Evolutionary conservation across 2,329 filamentous ascomycete genomes (phyloP).

Genomic region (Xylariaceae sp.): DNA sequence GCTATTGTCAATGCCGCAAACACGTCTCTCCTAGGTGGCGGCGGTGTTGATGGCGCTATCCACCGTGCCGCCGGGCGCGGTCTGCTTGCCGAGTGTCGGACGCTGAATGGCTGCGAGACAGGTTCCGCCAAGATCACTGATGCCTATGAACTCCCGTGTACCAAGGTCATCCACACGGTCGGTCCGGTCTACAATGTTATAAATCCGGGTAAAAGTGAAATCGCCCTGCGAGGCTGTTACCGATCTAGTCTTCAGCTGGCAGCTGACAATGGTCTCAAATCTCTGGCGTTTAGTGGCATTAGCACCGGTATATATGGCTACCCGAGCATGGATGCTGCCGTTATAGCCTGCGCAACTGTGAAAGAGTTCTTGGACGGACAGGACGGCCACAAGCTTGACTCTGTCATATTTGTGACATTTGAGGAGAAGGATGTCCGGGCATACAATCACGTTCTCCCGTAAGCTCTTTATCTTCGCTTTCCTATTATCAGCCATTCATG

Average conservation of each 20-base stretch:
- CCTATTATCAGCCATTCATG: neutral
- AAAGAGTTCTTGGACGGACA: slow-evolving; percentile 49
- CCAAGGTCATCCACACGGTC: slow-evolving; percentile 83
- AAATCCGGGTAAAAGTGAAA: slow-evolving; percentile 37
- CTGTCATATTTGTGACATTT: slow-evolving; percentile 83
- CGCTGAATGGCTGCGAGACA: slow-evolving; percentile 66
- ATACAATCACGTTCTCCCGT: slow-evolving; percentile 72
- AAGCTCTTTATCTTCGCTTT: slow-evolving; percentile 34
- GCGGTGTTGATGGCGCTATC: slow-evolving; percentile 88
- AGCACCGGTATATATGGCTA: slow-evolving; percentile 92
- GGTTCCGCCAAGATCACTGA: slow-evolving; percentile 79
- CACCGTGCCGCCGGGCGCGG: slow-evolving; percentile 72
- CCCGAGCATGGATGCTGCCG: slow-evolving; percentile 67
- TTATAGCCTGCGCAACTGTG: slow-evolving; percentile 61
- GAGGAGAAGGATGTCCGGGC: slow-evolving; percentile 69
- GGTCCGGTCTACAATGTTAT: slow-evolving; percentile 67
- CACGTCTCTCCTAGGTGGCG: slow-evolving; percentile 69
- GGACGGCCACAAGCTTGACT: slow-evolving; percentile 51
- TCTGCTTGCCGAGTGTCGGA: slow-evolving; percentile 67
- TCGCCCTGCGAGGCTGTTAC: slow-evolving; percentile 62
- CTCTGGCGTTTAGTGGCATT: slow-evolving; percentile 76
- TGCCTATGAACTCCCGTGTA: slow-evolving; percentile 71
- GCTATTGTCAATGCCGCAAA: slow-evolving; percentile 96
- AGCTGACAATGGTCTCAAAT: slow-evolving; percentile 59
- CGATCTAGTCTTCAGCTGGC: slow-evolving; percentile 67